Base-by-base conservation (phyloP, 768 basidiomycete genomes). In the Agrocybe pediades region DNA sequence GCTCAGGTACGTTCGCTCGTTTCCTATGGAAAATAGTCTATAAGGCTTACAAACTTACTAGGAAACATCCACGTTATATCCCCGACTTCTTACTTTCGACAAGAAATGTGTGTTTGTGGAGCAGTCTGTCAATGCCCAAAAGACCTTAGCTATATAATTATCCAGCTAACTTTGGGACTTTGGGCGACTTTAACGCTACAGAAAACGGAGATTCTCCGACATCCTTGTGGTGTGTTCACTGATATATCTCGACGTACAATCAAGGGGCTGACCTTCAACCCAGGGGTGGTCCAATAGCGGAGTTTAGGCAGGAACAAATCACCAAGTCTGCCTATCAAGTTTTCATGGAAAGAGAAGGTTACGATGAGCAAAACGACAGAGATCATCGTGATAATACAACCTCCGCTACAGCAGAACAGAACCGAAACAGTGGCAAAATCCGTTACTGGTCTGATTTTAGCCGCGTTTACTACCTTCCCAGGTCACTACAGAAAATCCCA, bases 391-490 rank as follows among this genome's bases (percentile, higher is more conserved):
- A 53, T 19, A 11, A 9, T 19, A 19, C 33, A 40, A 23, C 26
- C 6, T 20, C 33, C 9, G 21, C 43, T 45, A 13, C 40, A 25
- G 24, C 20, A 15, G 48, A 47, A 8, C 11, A 36, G 23, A 39
- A 45, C 44, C 59, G 59, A 44, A 61, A 62, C 39, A 51, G 60
- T 57, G 71, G 54, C 24, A 36, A 45, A 25, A 64, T 86, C 51
- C 76, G 78, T 47, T 87, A 78, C 64, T 89, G 86, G 86, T 86
- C 87, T 13, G 86, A 89, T 68, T 87, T 82, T 63, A 84, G 72
- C 59, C 80, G 82, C 41, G 75, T 86, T 20, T 82, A 79, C 65
- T 87, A 85, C 62, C 73, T 82, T 55, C 87, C 87, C 9, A 80
- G 83, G 60, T 82, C 84, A 15, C 64, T 89, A 9, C 87, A 90